These are phyloP conservation scores for Dactylonectria estremocensis DNA, from an alignment of 2,329 filamentous ascomycete genomes.

Conservation along the genomic window DNA sequence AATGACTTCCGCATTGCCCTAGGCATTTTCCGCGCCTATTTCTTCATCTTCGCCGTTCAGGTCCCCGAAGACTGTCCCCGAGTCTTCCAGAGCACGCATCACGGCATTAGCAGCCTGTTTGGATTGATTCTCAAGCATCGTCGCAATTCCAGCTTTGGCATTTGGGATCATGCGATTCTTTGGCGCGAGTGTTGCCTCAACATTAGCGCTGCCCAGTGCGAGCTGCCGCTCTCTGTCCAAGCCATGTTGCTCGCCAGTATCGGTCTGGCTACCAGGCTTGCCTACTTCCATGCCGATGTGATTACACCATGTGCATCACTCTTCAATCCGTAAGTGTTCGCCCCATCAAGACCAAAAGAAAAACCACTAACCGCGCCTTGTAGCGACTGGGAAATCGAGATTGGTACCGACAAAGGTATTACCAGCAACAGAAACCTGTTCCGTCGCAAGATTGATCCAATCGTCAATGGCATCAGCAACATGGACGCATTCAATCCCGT, in stretches of 20 bases:
- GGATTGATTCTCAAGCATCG: slow-evolving; percentile 36
- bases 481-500: slow-evolving; percentile 36
- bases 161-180: slow-evolving; percentile 40
- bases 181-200: slow-evolving; percentile 40
- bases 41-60: slow-evolving; percentile 37
- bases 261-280: slow-evolving; percentile 35
- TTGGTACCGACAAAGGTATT: slow-evolving; percentile 35
- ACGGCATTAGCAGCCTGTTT: slow-evolving; percentile 38
- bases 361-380: not conserved
- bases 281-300: slow-evolving; percentile 40
- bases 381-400: slow-evolving; percentile 38
- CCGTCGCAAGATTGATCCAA: slow-evolving; percentile 36
- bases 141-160: slow-evolving; percentile 35
- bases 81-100: slow-evolving; percentile 39
- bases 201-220: slow-evolving; percentile 35
- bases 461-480: slow-evolving; percentile 40
- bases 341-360: not conserved
- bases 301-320: slow-evolving; percentile 39
- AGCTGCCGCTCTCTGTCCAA: slow-evolving; percentile 35
- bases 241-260: slow-evolving; percentile 38
- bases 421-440: slow-evolving; percentile 34
- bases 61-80: slow-evolving; percentile 36
- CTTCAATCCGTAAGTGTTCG: slow-evolving; percentile 36
- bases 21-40: slow-evolving; percentile 33
- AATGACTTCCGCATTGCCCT: slow-evolving; percentile 32